These are phyloP conservation scores for Jimgerdemannia flammicorona DNA, from an alignment of 192 early-diverging fungal species.

Conservation along the genomic window DNA sequence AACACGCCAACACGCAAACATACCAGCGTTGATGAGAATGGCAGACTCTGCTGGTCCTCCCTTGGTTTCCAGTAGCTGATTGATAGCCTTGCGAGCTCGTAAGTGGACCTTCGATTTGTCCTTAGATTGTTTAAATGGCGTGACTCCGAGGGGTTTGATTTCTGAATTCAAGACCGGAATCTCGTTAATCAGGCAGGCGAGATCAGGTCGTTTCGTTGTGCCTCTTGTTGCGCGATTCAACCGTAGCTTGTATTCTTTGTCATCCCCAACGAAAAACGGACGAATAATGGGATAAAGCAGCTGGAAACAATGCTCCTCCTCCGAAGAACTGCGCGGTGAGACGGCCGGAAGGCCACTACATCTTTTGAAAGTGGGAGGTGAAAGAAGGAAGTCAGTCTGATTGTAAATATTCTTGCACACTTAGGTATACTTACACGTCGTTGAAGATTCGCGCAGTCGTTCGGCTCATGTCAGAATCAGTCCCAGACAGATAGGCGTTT, in stretches of 20 bases:
- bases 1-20: not conserved
- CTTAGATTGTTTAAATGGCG: constrained; percentile 1
- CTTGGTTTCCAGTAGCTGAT: constrained; percentile 8
- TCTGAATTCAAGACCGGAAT: constrained; percentile 15
- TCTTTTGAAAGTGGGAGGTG: not conserved
- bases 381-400: not conserved
- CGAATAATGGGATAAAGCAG: constrained; percentile 8
- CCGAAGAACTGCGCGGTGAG: constrained; percentile 1
- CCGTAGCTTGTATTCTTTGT: constrained; percentile 5
- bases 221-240: constrained; percentile 3
- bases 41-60: no score
- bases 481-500: constrained; percentile 9
- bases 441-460: constrained; percentile 7
- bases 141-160: constrained; percentile 10
- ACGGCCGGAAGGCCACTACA: constrained; percentile 1
- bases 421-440: constrained; percentile 8
- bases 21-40: constrained; percentile 8
- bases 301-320: constrained; percentile 4
- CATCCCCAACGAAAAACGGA: constrained; percentile 9
- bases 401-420: not conserved
- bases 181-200: constrained; percentile 11
- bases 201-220: constrained; percentile 8
- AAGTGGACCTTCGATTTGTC: constrained; percentile 14
- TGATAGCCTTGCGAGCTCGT: constrained; percentile 15
- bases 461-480: constrained; percentile 8